Conservation (phyloP, 305 asterid species). For the Fraxinus floribunda region DNA sequence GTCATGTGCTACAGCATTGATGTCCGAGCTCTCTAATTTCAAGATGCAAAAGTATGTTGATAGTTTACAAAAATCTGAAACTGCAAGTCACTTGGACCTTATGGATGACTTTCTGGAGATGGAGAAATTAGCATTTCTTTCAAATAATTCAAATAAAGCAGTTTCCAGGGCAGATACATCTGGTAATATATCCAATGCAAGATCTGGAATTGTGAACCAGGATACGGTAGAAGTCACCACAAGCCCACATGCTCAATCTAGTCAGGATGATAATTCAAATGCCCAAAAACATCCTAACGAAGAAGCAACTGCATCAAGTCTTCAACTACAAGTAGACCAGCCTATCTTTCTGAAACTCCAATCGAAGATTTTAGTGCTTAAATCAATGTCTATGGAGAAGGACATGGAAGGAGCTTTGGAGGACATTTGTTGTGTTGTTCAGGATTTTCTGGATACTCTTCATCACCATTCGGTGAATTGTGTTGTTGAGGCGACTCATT, state of each 20-base stretch:
- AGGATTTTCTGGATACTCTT: conserved; percentile 49
- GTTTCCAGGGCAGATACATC: conserved; percentile 38
- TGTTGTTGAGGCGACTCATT: conserved; percentile 29
- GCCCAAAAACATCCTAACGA: conserved; percentile 13
- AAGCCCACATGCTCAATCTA: conserved; percentile 31
- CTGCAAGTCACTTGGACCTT: conserved; percentile 61
- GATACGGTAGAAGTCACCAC: conserved; percentile 31
- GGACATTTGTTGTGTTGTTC: conserved; percentile 53
- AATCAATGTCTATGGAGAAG: conserved; percentile 50
- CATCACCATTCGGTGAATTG: conserved; percentile 35
- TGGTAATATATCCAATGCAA: conserved; percentile 29
- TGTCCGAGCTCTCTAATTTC: conserved; percentile 54
- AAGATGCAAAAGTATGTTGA: conserved; percentile 62
- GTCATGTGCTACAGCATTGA: conserved; percentile 59
- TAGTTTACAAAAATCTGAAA: conserved; percentile 59
- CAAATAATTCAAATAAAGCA: conserved; percentile 44
- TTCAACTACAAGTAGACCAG: conserved; percentile 29
- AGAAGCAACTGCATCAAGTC: not conserved
- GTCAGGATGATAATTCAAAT: conserved; percentile 23
- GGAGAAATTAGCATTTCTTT: conserved; percentile 77
- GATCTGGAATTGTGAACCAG: conserved; percentile 35
- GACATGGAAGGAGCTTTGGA: conserved; percentile 51
- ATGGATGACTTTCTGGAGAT: conserved; percentile 97
- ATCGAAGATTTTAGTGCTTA: conserved; percentile 62
- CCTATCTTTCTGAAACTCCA: conserved; percentile 51